Evolutionary conservation across 2,329 filamentous ascomycete species (phyloP), one percentile per base, ranked within the genome.

Genomic region (Neofusicoccum umdonicola): DNA sequence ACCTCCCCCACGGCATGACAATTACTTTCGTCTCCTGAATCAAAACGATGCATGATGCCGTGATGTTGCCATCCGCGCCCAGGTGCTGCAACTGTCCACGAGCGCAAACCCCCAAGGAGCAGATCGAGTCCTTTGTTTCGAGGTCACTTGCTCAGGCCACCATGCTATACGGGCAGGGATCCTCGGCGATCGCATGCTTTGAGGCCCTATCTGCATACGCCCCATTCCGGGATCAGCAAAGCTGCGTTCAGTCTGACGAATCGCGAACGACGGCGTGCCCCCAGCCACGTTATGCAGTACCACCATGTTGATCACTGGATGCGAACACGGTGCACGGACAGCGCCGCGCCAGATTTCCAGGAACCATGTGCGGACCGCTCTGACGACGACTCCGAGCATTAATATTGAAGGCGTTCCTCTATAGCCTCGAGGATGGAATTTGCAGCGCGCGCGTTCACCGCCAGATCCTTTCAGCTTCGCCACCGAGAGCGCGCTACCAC

Each of bases 271-370:
- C 41, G 34, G 31, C 56, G 31, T 37, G 31, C 22, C 34, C 54
- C 22, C 54, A 58, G 54, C 54, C 54, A 58, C 54, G 54, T 58
- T 60, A 60, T 60, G 56, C 56, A 13, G 56, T 60, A n/a, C 56
- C 9, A 60, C 42, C 27, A 37, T 35, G 56, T 17, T 15, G 56
- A 60, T 60, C 56, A 47, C 31, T 60, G 56, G 31, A 60, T 60
- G 56, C 56, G 56, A 60, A 60, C 56, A 37, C 56, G 12, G 31
- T 42, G 56, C 56, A 60, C 56, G 17, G 56, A 60, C 56, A 44
- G 9, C 27, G 27, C 56, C 56, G 13, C 41, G 31, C 42, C 41
- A 22, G n/a, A 5, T 17, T 47, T 2, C 31, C 41, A 60, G 56
- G 56, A n/a, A 60, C 56, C 31, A 47, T 60, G 42, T 42, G 39